A percentile compares a stretch with the other conserved stretches of the same genome.
These are phyloP conservation scores for Mayamaea pseudoterrestris DNA, from an alignment of 108 stramenopile species.

Conservation along the genomic window DNA sequence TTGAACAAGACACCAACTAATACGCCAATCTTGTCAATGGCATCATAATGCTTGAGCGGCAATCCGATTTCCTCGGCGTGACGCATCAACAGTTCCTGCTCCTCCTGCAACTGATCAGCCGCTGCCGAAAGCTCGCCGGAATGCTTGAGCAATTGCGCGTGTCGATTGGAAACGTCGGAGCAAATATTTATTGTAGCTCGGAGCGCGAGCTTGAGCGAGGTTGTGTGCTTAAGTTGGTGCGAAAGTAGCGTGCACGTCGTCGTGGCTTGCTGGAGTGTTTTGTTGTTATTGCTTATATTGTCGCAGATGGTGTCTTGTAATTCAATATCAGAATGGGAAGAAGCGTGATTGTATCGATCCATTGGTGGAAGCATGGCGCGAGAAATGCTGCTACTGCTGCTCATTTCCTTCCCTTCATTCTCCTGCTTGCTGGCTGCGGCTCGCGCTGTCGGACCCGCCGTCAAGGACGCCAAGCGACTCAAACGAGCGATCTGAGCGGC, in stretches of 20 bases:
- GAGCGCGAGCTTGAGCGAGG: conserved; percentile 52
- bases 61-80: conserved; percentile 77
- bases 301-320: conserved; percentile 30
- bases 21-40: conserved; percentile 62
- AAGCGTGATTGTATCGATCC: not conserved
- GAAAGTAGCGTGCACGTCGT: not conserved
- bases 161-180: conserved; percentile 63
- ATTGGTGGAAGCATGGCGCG: conserved; percentile 29
- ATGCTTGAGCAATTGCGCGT: conserved; percentile 66
- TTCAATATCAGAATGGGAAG: conserved; percentile 6
- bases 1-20: conserved; percentile 71
- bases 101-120: conserved; percentile 79
- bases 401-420: not conserved
- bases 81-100: conserved; percentile 44
- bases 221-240: conserved; percentile 26
- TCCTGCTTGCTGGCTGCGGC: conserved; percentile 6
- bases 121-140: conserved; percentile 76
- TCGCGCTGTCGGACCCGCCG: conserved; percentile 39
- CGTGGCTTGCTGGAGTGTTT: not conserved
- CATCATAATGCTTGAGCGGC: conserved; percentile 79
- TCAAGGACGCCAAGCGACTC: conserved; percentile 55
- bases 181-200: conserved; percentile 64
- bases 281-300: not conserved
- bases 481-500: conserved; percentile 44
- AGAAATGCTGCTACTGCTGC: conserved; percentile 6